A percentile compares a stretch with the other conserved stretches of the same genome.
Conservation (phyloP, 2,329 filamentous ascomycete genomes). For the Aspergillus cejpii region DNA sequence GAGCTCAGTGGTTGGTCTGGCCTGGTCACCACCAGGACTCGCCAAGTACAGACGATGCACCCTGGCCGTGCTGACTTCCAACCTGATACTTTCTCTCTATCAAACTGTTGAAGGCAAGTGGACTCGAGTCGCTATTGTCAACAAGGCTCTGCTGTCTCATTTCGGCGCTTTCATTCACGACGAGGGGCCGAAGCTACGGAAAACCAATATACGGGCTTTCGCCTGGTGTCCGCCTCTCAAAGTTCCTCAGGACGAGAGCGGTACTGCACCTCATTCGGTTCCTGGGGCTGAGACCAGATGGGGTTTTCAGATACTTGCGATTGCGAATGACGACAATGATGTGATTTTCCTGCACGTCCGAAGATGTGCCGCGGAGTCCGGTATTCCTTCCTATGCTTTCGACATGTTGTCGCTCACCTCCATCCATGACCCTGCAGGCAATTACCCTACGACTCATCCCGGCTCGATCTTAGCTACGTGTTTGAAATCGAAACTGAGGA, state of each 20-base stretch:
- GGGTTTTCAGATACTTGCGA: slow-evolving; percentile 32
- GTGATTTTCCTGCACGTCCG: slow-evolving; percentile 27
- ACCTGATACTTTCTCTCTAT: slow-evolving; percentile 52
- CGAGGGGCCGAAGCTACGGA: slow-evolving; percentile 21
- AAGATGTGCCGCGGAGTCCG: slow-evolving; percentile 8
- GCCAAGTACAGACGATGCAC: slow-evolving; percentile 49
- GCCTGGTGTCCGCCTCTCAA: slow-evolving; percentile 36
- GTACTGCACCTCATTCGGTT: slow-evolving; percentile 3
- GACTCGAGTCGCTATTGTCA: slow-evolving; percentile 49
- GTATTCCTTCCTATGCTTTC: slow-evolving; percentile 14
- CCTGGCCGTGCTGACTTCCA: slow-evolving; percentile 52
- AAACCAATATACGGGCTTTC: slow-evolving; percentile 37
- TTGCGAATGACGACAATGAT: slow-evolving; percentile 38
- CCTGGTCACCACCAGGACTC: slow-evolving; percentile 54
- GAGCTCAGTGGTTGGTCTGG: slow-evolving; percentile 44
- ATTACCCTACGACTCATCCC: slow-evolving; percentile 15
- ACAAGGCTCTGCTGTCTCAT: slow-evolving; percentile 42
- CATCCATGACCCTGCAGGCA: slow-evolving; percentile 10
- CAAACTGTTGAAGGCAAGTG: slow-evolving; percentile 47
- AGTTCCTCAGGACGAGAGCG: slow-evolving; percentile 7
- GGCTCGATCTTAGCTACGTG: slow-evolving; percentile 28
- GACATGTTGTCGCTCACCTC: slow-evolving; percentile 23
- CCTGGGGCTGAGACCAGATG: slow-evolving; percentile 23
- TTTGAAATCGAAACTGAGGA: slow-evolving; percentile 21
- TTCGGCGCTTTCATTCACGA: slow-evolving; percentile 24